Conservation (phyloP, 2,329 filamentous ascomycete species). For the Botrytis tulipae region DNA sequence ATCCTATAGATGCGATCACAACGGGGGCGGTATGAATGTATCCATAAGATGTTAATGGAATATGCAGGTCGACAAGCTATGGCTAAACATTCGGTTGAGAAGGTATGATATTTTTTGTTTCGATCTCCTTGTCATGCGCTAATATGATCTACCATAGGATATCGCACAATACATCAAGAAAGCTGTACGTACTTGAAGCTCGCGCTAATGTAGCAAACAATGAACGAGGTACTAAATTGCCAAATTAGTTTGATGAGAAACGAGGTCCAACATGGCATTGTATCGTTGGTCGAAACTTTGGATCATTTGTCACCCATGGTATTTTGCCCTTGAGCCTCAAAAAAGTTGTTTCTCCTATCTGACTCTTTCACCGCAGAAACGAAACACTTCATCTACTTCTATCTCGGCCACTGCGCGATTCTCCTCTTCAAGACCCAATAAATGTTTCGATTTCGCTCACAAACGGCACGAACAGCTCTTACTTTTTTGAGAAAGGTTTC, state of each 20-base stretch:
- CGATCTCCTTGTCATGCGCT: conserved; percentile 20
- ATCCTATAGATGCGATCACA: conserved; percentile 40
- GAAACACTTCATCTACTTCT: conserved; percentile 99
- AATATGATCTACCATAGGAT: conserved; percentile 56
- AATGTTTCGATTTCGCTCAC: conserved; percentile 4
- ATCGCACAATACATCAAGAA: conserved; percentile 96
- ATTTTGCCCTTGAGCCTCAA: not conserved
- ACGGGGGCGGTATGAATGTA: not conserved
- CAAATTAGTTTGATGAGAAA: conserved; percentile 80
- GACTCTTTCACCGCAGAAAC: conserved; percentile 57
- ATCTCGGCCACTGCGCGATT: conserved; percentile 97
- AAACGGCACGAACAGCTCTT: not conserved
- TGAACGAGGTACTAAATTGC: not conserved
- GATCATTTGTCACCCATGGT: conserved; percentile 90
- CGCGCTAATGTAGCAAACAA: not conserved
- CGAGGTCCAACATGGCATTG: conserved; percentile 99
- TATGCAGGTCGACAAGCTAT: conserved; percentile 65
- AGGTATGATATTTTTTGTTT: conserved; percentile 46
- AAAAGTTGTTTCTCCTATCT: not conserved
- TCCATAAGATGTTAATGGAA: conserved; percentile 8
- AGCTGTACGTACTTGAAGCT: conserved; percentile 57
- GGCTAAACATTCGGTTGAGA: conserved; percentile 70
- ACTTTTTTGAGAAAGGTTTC: not conserved
- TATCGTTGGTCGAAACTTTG: conserved; percentile 97
- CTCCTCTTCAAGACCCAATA: conserved; percentile 99